phyloP scores from a whole-genome alignment of 768 basidiomycete species.

The Roridomyces roridus region DNA sequence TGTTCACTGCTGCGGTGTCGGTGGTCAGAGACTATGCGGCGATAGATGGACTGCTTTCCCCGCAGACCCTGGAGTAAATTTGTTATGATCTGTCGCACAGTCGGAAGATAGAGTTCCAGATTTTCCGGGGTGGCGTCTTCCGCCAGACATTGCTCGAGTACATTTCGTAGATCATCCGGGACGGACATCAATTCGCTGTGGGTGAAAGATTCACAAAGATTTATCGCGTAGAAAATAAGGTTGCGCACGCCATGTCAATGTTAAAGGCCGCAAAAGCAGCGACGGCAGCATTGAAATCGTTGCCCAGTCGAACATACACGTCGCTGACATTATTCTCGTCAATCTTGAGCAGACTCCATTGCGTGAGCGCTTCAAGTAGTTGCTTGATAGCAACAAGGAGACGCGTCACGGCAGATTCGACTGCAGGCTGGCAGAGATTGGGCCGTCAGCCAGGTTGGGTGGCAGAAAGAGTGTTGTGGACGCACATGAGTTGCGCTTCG shows the following conservation, averaged over 20 bases:
- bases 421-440: conserved; percentile 59
- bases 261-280: conserved; percentile 84
- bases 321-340: conserved; percentile 89
- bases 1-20: conserved; percentile 58
- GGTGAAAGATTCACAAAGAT: background rate
- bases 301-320: conserved; percentile 94
- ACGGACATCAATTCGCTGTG: conserved; percentile 85
- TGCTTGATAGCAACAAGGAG: conserved; percentile 94
- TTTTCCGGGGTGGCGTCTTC: conserved; percentile 89
- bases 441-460: conserved; percentile 12
- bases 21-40: conserved; percentile 72
- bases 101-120: conserved; percentile 88
- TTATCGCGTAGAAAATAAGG: conserved; percentile 21
- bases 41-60: conserved; percentile 87
- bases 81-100: conserved; percentile 91
- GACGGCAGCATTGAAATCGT: conserved; percentile 95
- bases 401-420: conserved; percentile 91
- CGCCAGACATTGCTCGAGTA: conserved; percentile 90
- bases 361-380: conserved; percentile 87
- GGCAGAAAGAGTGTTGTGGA: conserved; percentile 7
- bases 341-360: conserved; percentile 79
- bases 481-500: conserved; percentile 43
- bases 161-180: conserved; percentile 85
- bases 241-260: conserved; percentile 89
- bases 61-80: conserved; percentile 93